These are phyloP conservation scores for Brassica balearica DNA, from an alignment of 441 rosid species.

Conservation along the genomic window DNA sequence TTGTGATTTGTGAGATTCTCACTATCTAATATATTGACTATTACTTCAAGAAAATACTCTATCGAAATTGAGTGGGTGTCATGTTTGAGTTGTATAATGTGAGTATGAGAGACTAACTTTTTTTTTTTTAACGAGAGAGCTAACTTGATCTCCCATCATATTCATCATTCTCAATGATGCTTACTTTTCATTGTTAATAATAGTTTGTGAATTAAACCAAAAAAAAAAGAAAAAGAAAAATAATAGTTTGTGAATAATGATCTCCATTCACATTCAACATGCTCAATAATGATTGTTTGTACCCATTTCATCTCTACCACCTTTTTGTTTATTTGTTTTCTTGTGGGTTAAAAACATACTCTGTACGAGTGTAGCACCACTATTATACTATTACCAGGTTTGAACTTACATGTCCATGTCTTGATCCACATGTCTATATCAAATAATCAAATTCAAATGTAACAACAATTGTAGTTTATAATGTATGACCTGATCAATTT, in stretches of 20 bases:
- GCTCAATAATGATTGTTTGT: not conserved
- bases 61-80: slow-evolving; percentile 29
- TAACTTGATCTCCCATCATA: not conserved
- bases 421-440: not conserved
- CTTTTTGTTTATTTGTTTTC: too few species aligned
- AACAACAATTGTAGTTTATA: not conserved
- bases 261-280: not conserved
- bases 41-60: slow-evolving; percentile 3
- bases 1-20: slow-evolving; percentile 20
- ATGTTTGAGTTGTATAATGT: slow-evolving; percentile 23
- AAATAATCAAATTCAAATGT: not conserved
- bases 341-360: not conserved
- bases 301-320: not conserved
- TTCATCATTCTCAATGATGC: not conserved
- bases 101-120: not conserved
- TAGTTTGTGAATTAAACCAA: too few species aligned
- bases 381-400: not conserved
- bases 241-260: not conserved
- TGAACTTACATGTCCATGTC: not conserved
- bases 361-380: not conserved
- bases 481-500: not conserved
- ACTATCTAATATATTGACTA: slow-evolving; percentile 9
- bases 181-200: not conserved
- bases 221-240: too few species aligned
- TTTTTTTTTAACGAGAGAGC: not conserved